phyloP scores from a whole-genome alignment of 371 early-diverging fungal genomes.

The Apophysomyces variabilis region DNA sequence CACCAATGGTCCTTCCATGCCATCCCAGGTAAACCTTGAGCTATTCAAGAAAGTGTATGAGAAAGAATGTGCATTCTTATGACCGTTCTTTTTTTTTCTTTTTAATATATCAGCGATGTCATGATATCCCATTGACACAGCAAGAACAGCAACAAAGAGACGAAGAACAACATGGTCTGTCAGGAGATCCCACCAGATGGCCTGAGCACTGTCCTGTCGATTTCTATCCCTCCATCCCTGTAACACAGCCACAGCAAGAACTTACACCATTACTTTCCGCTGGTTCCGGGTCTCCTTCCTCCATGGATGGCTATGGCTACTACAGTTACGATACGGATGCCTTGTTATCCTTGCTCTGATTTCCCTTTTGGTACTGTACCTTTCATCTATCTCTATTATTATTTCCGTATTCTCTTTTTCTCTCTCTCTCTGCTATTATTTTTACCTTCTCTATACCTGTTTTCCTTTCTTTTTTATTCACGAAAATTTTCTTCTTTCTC shows the following conservation, averaged over 20 bases:
- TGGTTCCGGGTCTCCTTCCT: conserved; percentile 7
- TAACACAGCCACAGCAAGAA: conserved; percentile 6
- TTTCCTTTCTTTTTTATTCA: not conserved
- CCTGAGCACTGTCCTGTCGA: conserved; percentile 7
- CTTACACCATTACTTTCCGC: conserved; percentile 10
- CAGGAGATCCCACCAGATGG: conserved; percentile 67
- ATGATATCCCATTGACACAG: too few relatives aligned
- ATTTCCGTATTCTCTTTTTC: not conserved
- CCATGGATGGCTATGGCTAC: conserved; percentile 1
- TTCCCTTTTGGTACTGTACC: not conserved
- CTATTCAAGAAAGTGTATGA: conserved; percentile 54
- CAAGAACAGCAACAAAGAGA: too few relatives aligned
- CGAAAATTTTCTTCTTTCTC: not conserved
- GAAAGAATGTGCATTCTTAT: too few relatives aligned
- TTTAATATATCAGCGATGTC: too few relatives aligned
- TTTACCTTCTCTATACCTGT: not conserved
- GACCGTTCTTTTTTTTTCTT: too few relatives aligned
- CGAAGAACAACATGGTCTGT: not conserved
- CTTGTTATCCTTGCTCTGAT: conserved; percentile 7
- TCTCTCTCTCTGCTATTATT: not conserved
- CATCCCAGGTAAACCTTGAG: not conserved
- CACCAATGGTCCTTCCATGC: conserved; percentile 17
- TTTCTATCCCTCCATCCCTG: conserved; percentile 3
- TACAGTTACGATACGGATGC: conserved; percentile 6
- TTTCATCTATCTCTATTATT: not conserved